Percentiles rank a stretch among this genome's conserved stretches.
Conservation (phyloP, 2,329 filamentous ascomycete genomes). For the Alternaria sp. region DNA sequence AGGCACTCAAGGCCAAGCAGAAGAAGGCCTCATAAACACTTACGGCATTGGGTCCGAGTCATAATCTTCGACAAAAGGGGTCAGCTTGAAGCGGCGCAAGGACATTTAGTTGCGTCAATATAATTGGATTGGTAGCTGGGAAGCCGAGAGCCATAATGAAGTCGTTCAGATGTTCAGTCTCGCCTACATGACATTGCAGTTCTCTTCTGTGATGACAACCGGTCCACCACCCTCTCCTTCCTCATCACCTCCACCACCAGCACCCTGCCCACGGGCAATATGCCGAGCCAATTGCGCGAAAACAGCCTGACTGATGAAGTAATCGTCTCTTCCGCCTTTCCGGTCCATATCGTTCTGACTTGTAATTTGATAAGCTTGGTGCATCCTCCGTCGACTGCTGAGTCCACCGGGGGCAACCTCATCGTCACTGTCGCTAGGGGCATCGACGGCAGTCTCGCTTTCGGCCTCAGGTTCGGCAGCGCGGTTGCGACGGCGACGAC, state of each 20-base stretch:
- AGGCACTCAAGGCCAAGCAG: slow-evolving; percentile 90
- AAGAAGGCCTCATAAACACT: slow-evolving; percentile 71
- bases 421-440: slow-evolving; percentile 40
- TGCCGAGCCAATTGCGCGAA: slow-evolving; percentile 47
- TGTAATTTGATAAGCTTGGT: slow-evolving; percentile 66
- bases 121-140: background rate
- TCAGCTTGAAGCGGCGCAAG: background rate
- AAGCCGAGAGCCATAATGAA: background rate
- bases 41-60: background rate
- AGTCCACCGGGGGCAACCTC: slow-evolving; percentile 56
- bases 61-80: background rate
- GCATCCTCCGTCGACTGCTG: slow-evolving; percentile 63
- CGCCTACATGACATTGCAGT: slow-evolving; percentile 37
- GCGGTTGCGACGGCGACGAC: slow-evolving; percentile 25
- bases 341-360: slow-evolving; percentile 67
- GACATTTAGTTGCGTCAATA: background rate
- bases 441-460: slow-evolving; percentile 8
- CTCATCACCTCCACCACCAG: slow-evolving; percentile 19
- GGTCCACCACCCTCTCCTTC: slow-evolving; percentile 32
- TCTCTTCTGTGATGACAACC: slow-evolving; percentile 40
- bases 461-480: background rate
- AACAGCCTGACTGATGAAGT: slow-evolving; percentile 57
- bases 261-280: slow-evolving; percentile 32
- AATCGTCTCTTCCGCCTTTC: slow-evolving; percentile 63
- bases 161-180: background rate